These are phyloP conservation scores for Globomyces sp. DNA, from an alignment of 371 early-diverging fungal genomes.

Conservation along the genomic window DNA sequence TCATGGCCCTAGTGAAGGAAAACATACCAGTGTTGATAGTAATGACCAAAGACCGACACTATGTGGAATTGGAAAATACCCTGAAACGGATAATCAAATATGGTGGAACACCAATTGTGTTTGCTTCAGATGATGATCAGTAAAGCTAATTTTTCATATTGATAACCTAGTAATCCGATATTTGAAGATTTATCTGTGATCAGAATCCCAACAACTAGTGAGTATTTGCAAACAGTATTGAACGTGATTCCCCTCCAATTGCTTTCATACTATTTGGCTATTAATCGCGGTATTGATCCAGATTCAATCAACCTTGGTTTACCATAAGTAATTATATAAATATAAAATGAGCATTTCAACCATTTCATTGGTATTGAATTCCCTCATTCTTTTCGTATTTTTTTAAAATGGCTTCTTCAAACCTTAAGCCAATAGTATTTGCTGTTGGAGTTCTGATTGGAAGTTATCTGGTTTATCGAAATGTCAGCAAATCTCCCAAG, in stretches of 20 bases:
- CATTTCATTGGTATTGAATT: no score
- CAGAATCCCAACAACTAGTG: conserved; percentile 61
- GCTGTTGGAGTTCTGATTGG: no score
- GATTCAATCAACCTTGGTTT: conserved; percentile 48
- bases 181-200: conserved; percentile 40
- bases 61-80: conserved; percentile 59
- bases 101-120: conserved; percentile 60
- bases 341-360: no score
- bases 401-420: conserved; percentile 49
- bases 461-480: no score
- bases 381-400: no score
- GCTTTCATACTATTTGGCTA: conserved; percentile 64
- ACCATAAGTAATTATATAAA: no score
- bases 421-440: conserved; percentile 27
- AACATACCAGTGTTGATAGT: conserved; percentile 93
- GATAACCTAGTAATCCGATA: conserved; percentile 15
- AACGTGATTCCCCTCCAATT: conserved; percentile 68
- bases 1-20: conserved; percentile 98
- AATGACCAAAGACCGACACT: conserved; percentile 62
- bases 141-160: conserved; percentile 5
- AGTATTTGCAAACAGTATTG: conserved; percentile 65
- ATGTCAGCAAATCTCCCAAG: conserved; percentile 85
- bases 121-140: conserved; percentile 51
- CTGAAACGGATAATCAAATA: conserved; percentile 64
- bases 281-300: conserved; percentile 52